phyloP scores from a whole-genome alignment of 31 red algal species.

The Pterothamnion heteromorphum region DNA sequence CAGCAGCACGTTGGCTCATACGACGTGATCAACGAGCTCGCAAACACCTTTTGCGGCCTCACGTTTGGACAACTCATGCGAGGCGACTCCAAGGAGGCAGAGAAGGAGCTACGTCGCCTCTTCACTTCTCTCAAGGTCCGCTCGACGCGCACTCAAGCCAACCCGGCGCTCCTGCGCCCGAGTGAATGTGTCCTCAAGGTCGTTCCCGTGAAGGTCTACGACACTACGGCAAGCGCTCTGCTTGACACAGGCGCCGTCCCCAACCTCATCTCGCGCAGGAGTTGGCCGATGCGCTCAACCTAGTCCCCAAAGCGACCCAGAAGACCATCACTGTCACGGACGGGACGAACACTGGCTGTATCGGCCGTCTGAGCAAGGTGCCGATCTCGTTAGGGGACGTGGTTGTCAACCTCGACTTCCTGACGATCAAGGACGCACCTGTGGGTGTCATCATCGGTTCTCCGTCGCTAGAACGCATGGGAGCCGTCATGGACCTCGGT shows the following conservation, averaged over 20 bases:
- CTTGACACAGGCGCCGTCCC: background rate
- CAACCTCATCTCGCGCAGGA: background rate
- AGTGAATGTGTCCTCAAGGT: background rate
- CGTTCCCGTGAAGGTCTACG: background rate
- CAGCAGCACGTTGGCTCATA: background rate
- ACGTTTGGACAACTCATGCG: conserved; percentile 16
- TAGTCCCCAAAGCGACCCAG: background rate
- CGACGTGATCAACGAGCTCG: background rate
- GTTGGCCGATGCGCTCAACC: background rate
- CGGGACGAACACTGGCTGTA: background rate
- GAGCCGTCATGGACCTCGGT: background rate
- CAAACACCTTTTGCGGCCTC: background rate
- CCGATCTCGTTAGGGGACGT: background rate
- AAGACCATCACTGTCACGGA: background rate
- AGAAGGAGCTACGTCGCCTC: background rate
- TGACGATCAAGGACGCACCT: background rate
- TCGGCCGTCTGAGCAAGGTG: background rate
- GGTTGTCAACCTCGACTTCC: background rate
- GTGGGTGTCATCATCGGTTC: background rate
- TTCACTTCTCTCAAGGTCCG: background rate
- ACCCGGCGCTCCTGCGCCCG: background rate
- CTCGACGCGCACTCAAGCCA: no score
- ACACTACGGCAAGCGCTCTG: background rate
- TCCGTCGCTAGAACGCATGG: background rate
- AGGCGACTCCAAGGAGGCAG: background rate